phyloP scores from a whole-genome alignment of 768 basidiomycete genomes.

The Galerina marginata region DNA sequence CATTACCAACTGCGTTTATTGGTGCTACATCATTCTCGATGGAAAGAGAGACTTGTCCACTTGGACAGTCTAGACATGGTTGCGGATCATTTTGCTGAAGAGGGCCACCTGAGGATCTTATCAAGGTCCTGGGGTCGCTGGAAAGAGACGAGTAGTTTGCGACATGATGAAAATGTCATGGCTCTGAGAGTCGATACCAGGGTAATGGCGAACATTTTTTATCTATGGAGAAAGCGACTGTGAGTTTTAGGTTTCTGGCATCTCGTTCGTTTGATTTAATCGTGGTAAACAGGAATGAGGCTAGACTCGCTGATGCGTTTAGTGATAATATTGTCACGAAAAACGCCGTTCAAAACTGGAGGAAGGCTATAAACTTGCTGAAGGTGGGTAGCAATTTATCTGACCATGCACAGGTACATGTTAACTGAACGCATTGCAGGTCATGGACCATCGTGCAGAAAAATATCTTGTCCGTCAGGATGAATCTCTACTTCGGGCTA shows the following conservation, averaged over 20 bases:
- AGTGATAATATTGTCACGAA: constrained; percentile 42
- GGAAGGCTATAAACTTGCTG: constrained; percentile 52
- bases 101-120: constrained; percentile 40
- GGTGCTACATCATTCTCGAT: constrained; percentile 50
- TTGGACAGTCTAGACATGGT: constrained; percentile 50
- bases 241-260: constrained; percentile 37
- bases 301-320: constrained; percentile 15
- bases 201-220: constrained; percentile 52
- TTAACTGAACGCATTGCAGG: constrained; percentile 39
- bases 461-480: constrained; percentile 39
- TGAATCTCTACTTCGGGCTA: constrained; percentile 28
- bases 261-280: constrained; percentile 3
- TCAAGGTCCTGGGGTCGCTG: constrained; percentile 61
- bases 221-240: constrained; percentile 63
- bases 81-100: constrained; percentile 55
- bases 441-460: constrained; percentile 57
- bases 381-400: constrained; percentile 35
- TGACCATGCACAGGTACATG: not conserved
- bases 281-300: constrained; percentile 7
- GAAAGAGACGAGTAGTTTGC: constrained; percentile 52
- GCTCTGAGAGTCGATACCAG: constrained; percentile 50
- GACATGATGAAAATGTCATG: constrained; percentile 50
- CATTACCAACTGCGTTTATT: constrained; percentile 53
- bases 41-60: constrained; percentile 52
- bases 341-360: constrained; percentile 59